Conservation (phyloP, 108 stramenopile species). For the Cylindrotheca closterium region DNA sequence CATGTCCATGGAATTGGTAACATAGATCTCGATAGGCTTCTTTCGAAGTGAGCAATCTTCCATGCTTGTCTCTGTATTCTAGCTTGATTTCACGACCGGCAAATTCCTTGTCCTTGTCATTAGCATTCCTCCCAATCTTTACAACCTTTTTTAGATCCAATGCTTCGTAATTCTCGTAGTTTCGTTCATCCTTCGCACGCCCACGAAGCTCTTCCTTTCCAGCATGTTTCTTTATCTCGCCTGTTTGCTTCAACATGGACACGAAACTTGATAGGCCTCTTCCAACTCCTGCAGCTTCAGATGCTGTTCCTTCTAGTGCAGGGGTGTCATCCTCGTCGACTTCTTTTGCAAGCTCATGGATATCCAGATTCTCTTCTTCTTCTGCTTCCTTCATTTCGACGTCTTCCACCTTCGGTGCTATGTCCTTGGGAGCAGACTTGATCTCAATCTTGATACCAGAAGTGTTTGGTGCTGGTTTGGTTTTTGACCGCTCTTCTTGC, state of each 20-base stretch:
- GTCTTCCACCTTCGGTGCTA: background rate
- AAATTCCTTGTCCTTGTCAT: slow-evolving; percentile 76
- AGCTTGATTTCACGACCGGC: slow-evolving; percentile 89
- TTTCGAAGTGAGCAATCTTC: slow-evolving; percentile 90
- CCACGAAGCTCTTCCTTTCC: slow-evolving; percentile 82
- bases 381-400: slow-evolving; percentile 8
- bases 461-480: slow-evolving; percentile 14
- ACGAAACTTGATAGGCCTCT: slow-evolving; percentile 78
- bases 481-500: slow-evolving; percentile 51
- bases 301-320: slow-evolving; percentile 54
- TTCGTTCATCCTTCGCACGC: slow-evolving; percentile 85
- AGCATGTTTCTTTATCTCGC: slow-evolving; percentile 69
- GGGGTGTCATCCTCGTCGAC: slow-evolving; percentile 46
- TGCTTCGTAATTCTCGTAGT: slow-evolving; percentile 84
- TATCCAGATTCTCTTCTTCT: slow-evolving; percentile 50
- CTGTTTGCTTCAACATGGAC: slow-evolving; percentile 79
- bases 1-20: slow-evolving; percentile 97
- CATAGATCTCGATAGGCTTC: slow-evolving; percentile 96
- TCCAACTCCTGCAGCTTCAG: slow-evolving; percentile 58
- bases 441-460: background rate
- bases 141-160: slow-evolving; percentile 79
- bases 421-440: background rate
- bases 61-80: slow-evolving; percentile 95
- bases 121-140: slow-evolving; percentile 63
- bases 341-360: slow-evolving; percentile 72